Evolutionary conservation across 2,329 filamentous ascomycete genomes (phyloP).

Genomic region (Capronia coronata): DNA sequence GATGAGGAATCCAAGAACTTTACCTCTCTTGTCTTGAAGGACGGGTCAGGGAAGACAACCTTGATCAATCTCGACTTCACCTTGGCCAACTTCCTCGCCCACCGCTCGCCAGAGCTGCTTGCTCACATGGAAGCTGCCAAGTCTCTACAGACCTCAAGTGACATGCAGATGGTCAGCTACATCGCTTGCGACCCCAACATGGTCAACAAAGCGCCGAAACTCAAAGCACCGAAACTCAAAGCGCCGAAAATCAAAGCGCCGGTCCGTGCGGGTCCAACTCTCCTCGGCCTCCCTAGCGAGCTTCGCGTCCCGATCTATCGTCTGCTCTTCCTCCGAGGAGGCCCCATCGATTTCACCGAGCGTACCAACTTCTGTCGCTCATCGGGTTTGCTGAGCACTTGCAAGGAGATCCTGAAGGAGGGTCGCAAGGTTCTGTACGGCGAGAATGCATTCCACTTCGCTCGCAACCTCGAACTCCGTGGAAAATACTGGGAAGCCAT

Average conservation of each 20-base stretch:
- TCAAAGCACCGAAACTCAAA: no score
- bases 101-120: background rate
- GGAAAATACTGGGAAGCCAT: slow-evolving; percentile 38
- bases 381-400: slow-evolving; percentile 43
- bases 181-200: no score
- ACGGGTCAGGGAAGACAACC: background rate
- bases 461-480: slow-evolving; percentile 34
- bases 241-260: no score
- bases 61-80: slow-evolving; percentile 5
- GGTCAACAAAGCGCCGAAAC: no score
- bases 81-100: background rate
- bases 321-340: slow-evolving; percentile 35
- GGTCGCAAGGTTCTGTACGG: slow-evolving; percentile 45
- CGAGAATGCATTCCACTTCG: slow-evolving; percentile 45
- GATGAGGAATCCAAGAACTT: background rate
- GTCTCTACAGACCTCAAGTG: background rate
- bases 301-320: slow-evolving; percentile 46
- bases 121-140: no score
- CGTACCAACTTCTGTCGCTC: slow-evolving; percentile 38
- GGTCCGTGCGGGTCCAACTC: no score
- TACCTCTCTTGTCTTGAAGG: background rate
- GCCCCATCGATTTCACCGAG: slow-evolving; percentile 34
- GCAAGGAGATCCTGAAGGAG: slow-evolving; percentile 42
- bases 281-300: slow-evolving; percentile 39
- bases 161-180: no score